Percentiles rank a stretch among this genome's conserved stretches.
Conservation (phyloP, 495 filamentous ascomycete genomes). For the Lasiosphaeria ovina region DNA sequence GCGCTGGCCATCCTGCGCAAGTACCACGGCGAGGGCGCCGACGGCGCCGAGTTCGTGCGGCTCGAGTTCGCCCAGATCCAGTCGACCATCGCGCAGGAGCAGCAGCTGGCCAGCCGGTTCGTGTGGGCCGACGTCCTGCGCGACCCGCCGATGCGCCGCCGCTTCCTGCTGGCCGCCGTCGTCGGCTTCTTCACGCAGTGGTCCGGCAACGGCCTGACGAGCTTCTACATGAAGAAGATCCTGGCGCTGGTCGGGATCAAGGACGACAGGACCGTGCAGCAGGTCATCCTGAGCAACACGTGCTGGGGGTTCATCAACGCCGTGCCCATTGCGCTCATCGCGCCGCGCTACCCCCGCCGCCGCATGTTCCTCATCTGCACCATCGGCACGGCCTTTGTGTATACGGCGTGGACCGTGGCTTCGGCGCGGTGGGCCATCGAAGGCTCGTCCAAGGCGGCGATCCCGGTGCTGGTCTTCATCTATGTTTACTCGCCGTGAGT, state of each 20-base stretch:
- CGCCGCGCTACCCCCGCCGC: conserved; percentile 48
- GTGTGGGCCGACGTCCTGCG: conserved; percentile 53
- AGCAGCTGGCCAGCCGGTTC: conserved; percentile 43
- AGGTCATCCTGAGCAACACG: conserved; percentile 54
- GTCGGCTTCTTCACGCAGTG: conserved; percentile 57
- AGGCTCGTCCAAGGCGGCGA: conserved; percentile 41
- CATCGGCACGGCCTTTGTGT: conserved; percentile 48
- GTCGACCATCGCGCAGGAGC: conserved; percentile 51
- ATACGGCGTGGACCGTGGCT: conserved; percentile 55
- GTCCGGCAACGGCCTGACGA: conserved; percentile 57
- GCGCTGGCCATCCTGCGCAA: conserved; percentile 53
- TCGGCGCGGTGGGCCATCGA: conserved; percentile 48
- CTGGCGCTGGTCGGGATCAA: conserved; percentile 47
- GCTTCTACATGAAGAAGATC: conserved; percentile 44
- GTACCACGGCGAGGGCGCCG: conserved; percentile 57
- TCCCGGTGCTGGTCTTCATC: conserved; percentile 58
- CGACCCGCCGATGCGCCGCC: conserved; percentile 48
- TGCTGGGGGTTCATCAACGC: conserved; percentile 56
- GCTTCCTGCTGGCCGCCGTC: conserved; percentile 49
- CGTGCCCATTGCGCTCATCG: conserved; percentile 49
- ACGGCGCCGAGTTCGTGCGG: conserved; percentile 48
- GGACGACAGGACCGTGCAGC: conserved; percentile 40
- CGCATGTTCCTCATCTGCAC: conserved; percentile 55
- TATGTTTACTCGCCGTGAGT: conserved; percentile 54
- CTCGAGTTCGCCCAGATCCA: conserved; percentile 57